phyloP scores from a whole-genome alignment of 2,329 filamentous ascomycete genomes.

The Monosporascus ibericus region DNA sequence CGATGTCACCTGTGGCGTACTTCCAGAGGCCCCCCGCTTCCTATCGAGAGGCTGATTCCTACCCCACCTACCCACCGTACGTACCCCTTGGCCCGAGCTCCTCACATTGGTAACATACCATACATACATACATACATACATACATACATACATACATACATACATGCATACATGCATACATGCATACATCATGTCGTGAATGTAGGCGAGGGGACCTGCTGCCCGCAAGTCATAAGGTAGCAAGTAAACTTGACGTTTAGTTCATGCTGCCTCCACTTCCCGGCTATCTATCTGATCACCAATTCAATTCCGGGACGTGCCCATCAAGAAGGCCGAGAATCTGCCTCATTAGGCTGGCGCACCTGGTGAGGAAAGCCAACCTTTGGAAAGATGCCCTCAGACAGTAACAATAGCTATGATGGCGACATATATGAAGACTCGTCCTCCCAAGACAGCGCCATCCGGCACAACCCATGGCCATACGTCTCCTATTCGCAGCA shows the following conservation, averaged over 20 bases:
- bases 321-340: too few species aligned
- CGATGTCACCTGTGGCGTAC: neutral
- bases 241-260: too few species aligned
- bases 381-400: neutral
- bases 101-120: neutral
- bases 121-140: neutral
- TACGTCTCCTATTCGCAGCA: constrained; percentile 3
- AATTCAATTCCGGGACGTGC: too few species aligned
- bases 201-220: neutral
- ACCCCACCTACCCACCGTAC: too few species aligned
- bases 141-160: neutral
- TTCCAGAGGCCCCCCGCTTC: neutral
- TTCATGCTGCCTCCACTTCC: too few species aligned
- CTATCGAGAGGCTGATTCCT: too few species aligned
- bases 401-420: neutral
- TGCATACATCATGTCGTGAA: neutral
- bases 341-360: neutral
- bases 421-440: neutral
- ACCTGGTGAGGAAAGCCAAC: neutral
- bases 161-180: neutral
- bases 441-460: neutral
- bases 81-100: too few species aligned
- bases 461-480: constrained; percentile 19
- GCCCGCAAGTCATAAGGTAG: too few species aligned
- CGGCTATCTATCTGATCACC: too few species aligned